phyloP scores from a whole-genome alignment of 352 stramenopile genomes.

The Globisporangium nodosum region DNA sequence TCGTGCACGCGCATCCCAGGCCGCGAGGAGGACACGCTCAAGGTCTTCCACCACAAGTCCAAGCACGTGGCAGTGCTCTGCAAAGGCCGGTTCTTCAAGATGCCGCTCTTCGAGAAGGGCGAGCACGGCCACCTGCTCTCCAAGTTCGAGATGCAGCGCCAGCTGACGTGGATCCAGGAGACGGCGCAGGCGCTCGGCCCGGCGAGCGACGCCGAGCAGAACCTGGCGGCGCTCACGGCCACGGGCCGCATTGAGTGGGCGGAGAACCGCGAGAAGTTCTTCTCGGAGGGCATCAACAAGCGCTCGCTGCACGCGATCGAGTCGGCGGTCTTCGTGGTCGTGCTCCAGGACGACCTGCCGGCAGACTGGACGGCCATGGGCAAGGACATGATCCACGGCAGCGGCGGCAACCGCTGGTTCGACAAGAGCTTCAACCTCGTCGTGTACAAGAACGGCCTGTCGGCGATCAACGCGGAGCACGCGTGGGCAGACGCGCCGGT shows the following conservation, averaged over 20 bases:
- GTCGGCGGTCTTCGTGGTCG: conserved; percentile 72
- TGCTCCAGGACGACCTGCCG: conserved; percentile 60
- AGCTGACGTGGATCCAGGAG: conserved; percentile 67
- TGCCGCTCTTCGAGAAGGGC: conserved; percentile 80
- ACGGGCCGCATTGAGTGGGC: conserved; percentile 84
- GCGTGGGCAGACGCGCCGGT: conserved; percentile 88
- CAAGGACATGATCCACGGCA: conserved; percentile 79
- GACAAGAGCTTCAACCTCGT: conserved; percentile 97
- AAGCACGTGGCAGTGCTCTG: conserved; percentile 88
- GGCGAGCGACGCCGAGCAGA: conserved; percentile 31
- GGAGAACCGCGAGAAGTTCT: conserved; percentile 84
- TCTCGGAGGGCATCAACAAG: conserved; percentile 86
- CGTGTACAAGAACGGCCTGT: conserved; percentile 92
- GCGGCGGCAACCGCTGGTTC: conserved; percentile 94
- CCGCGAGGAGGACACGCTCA: conserved; percentile 77
- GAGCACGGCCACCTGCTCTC: conserved; percentile 66
- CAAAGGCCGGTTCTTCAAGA: conserved; percentile 85
- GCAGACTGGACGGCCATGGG: conserved; percentile 63
- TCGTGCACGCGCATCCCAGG: conserved; percentile 85
- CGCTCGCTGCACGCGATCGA: conserved; percentile 74
- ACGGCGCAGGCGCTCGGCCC: conserved; percentile 34
- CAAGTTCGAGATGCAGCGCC: conserved; percentile 76
- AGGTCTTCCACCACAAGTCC: conserved; percentile 62
- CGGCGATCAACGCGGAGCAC: conserved; percentile 93
- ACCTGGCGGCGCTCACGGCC: conserved; percentile 77